Evolutionary conservation across 495 filamentous ascomycete species (phyloP).

Genomic region (Penicillium parvum): DNA sequence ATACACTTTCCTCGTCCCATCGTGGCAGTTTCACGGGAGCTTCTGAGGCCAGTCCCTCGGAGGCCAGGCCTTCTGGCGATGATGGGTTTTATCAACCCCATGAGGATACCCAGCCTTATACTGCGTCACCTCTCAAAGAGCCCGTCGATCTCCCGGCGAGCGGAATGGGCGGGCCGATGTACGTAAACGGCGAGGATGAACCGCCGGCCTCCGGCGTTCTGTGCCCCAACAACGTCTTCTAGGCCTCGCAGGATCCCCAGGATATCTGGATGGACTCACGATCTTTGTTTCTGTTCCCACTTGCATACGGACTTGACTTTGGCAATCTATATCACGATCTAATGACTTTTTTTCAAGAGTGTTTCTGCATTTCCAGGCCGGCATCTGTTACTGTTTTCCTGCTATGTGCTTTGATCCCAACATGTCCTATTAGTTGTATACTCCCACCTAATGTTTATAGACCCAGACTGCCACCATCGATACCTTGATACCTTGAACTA

Average conservation of each 20-base stretch:
- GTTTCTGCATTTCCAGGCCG: not conserved
- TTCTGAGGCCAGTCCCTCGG: conserved; percentile 34
- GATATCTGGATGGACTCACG: too few relatives aligned
- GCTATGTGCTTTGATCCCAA: not conserved
- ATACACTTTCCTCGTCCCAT: conserved; percentile 31
- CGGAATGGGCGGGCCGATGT: conserved; percentile 12
- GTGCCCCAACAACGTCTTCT: conserved; percentile 9
- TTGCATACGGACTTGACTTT: conserved; percentile 5
- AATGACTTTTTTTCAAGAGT: conserved; percentile 11
- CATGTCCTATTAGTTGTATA: conserved; percentile 19
- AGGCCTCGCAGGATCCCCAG: too few relatives aligned
- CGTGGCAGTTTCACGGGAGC: conserved; percentile 34
- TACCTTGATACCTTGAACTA: too few relatives aligned
- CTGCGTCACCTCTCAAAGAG: conserved; percentile 14
- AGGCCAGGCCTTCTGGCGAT: conserved; percentile 12
- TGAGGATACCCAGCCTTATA: conserved; percentile 13
- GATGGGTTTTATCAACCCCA: conserved; percentile 15
- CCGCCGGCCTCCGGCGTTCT: conserved; percentile 9
- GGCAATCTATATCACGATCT: conserved; percentile 14
- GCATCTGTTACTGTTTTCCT: not conserved
- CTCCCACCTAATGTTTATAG: too few relatives aligned
- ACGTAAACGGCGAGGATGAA: conserved; percentile 10
- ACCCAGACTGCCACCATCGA: too few relatives aligned
- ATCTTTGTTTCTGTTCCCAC: not conserved
- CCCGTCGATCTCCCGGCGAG: conserved; percentile 18